Evolutionary conservation across 164 flowering plant genomes (phyloP), one percentile per base, ranked within the genome.

Genomic region (Berberis thunbergii): DNA sequence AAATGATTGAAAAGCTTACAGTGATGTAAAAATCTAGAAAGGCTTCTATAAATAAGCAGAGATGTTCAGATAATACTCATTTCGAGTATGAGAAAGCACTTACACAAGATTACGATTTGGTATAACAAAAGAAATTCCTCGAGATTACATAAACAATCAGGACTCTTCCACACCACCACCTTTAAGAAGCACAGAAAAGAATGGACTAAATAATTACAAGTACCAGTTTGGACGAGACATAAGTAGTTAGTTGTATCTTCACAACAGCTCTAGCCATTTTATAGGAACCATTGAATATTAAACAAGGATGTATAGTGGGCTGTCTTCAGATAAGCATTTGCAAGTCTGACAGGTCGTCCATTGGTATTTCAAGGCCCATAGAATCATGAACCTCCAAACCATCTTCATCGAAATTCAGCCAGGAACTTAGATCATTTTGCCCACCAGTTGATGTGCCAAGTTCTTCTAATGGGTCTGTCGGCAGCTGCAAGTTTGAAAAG

Each of bases 261-360:
- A 58, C 64, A 69, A 60, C 57, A 67, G 68, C 72, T 64, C 63
- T 58, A 65, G 65, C 65, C 59, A 41, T 70, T 64, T 65, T 67
- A 64, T 69, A 76, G 67, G 61, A 75, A 70, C 60, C 65, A 66
- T 67, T 54, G 60, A 65, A 59, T 64, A 67, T 57, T 61, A 70
- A 70, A 69, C 60, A 50, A 8, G 54, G 54, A 50, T 50, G 54
- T 50, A 50, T n/a, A 50, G 54, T 50, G 10, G 68, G 43, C 58
- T 38, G 42, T 69, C 74, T 59, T 78, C 74, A 83, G 6, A 73
- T 67, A 64, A 82, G 55, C 84, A 83, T 78, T 70, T 78, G 78
- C 68, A 86, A 67, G 4, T 80, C 84, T 4, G 84, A 75, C 8
- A 85, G 83, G 66, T 87, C 90, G 64, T 87, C 90, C 94, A 87